Evolutionary conservation across 805 yeast genomes (phyloP).

Genomic region (Barnettozyma vustinii): DNA sequence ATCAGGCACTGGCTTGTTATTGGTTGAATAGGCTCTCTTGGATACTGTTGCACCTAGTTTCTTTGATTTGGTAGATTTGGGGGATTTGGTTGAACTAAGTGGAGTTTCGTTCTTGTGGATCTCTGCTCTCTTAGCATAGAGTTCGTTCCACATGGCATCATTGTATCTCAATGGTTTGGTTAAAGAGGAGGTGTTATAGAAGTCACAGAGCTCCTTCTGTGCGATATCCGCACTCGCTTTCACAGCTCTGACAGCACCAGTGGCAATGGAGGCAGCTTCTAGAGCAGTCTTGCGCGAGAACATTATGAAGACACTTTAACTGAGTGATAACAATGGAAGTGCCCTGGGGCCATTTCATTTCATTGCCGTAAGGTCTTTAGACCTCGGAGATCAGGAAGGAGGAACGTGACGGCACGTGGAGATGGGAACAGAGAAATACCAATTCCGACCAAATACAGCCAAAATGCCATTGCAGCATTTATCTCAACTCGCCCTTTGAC

Average conservation of each 20-base stretch:
- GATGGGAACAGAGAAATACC: background rate
- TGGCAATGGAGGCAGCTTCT: constrained; percentile 17
- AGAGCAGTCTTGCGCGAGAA: constrained; percentile 15
- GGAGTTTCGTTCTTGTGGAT: background rate
- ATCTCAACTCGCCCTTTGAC: background rate
- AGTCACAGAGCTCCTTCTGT: constrained; percentile 12
- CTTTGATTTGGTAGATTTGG: background rate
- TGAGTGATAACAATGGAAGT: background rate
- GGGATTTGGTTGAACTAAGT: constrained; percentile 2
- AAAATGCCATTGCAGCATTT: background rate
- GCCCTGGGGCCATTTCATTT: background rate
- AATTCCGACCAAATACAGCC: background rate
- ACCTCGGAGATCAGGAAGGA: no score
- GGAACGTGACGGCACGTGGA: background rate
- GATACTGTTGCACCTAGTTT: constrained; percentile 1
- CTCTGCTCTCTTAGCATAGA: constrained; percentile 3
- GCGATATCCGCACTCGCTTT: constrained; percentile 11
- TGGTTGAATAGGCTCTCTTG: constrained; percentile 12
- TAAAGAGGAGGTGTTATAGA: constrained; percentile 19
- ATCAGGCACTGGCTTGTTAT: constrained; percentile 11
- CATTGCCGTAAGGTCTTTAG: background rate
- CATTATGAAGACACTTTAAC: constrained; percentile 6
- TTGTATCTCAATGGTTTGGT: constrained; percentile 20
- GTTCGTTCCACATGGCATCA: constrained; percentile 20
- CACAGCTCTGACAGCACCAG: constrained; percentile 14